Percentiles rank a stretch among this genome's conserved stretches.
phyloP scores from a whole-genome alignment of 805 yeast genomes.

The Schizosaccharomyces lindneri region DNA sequence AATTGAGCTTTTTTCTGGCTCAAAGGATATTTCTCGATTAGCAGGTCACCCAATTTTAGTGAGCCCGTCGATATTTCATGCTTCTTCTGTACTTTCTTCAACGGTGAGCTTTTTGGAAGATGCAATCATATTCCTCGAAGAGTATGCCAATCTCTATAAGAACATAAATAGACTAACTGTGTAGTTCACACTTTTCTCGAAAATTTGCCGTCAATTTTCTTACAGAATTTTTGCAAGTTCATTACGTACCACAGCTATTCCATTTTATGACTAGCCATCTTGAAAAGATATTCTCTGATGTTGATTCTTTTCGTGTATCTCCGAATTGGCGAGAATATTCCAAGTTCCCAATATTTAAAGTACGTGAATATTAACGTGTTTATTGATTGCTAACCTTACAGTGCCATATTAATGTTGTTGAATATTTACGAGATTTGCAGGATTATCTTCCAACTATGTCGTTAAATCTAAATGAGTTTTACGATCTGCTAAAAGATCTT shows the following conservation, averaged over 20 bases:
- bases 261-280: background rate
- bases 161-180: background rate
- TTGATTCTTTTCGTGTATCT: background rate
- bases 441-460: background rate
- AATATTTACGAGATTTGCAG: background rate
- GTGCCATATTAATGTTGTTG: background rate
- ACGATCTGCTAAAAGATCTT: background rate
- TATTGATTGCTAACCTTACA: background rate
- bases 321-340: background rate
- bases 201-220: background rate
- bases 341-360: background rate
- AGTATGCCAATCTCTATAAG: background rate
- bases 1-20: background rate
- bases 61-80: background rate
- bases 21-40: background rate
- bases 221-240: background rate
- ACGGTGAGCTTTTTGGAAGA: background rate
- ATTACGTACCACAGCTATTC: background rate
- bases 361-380: background rate
- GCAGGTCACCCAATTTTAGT: background rate
- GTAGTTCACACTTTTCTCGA: background rate
- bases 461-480: background rate
- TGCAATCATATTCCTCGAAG: background rate
- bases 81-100: background rate
- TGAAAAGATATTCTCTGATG: background rate